phyloP scores from a whole-genome alignment of 148 eudicot species.

The Agrostemma githago region DNA sequence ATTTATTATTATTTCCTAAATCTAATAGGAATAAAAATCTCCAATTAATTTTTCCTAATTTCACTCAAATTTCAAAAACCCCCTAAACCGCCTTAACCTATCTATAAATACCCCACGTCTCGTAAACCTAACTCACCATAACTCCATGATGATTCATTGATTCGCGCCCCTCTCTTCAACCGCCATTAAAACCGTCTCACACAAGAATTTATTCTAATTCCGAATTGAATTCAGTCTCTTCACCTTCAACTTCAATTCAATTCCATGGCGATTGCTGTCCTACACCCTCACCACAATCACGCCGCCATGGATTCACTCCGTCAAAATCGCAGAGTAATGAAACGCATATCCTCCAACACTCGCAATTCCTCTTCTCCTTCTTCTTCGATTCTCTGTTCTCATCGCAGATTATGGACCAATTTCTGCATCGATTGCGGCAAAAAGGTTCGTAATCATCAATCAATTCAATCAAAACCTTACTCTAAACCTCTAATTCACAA shows the following conservation, averaged over 20 bases:
- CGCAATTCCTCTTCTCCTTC: not conserved
- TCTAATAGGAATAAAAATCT: not conserved
- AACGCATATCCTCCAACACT: not conserved
- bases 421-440: not conserved
- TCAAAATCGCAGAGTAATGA: too few species aligned
- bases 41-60: not conserved
- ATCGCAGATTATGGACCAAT: not conserved
- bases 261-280: not conserved
- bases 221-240: not conserved
- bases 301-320: not conserved
- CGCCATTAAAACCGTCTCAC: not conserved
- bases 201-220: too few species aligned
- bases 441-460: not conserved
- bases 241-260: not conserved
- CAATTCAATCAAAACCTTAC: not conserved
- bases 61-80: not conserved
- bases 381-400: not conserved
- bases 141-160: not conserved
- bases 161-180: not conserved
- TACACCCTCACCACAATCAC: not conserved
- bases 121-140: not conserved
- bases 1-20: not conserved
- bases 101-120: not conserved
- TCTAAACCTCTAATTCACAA: not conserved
- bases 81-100: not conserved